Percentiles rank a stretch among this genome's conserved stretches.
Conservation (phyloP, 306 rosid genomes). For the Quercus mongolica region DNA sequence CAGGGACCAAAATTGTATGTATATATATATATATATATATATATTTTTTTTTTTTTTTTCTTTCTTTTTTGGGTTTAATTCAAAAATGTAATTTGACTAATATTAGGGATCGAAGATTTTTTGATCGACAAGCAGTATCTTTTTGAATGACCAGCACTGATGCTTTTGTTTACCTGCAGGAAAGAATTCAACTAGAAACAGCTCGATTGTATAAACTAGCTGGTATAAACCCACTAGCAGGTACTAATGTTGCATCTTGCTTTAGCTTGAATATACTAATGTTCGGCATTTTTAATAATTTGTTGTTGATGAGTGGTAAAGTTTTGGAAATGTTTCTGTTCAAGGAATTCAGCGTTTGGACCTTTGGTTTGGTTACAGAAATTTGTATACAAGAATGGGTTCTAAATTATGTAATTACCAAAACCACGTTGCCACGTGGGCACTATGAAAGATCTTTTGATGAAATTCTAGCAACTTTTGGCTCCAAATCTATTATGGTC, state of each 20-base stretch:
- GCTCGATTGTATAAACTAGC: conserved; percentile 91
- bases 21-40: neutral
- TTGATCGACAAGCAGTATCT: neutral
- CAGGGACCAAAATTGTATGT: no score
- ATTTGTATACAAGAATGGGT: neutral
- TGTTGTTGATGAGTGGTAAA: neutral
- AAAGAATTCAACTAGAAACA: conserved; percentile 88
- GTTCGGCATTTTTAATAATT: neutral
- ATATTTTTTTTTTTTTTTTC: neutral
- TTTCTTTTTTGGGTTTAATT: neutral
- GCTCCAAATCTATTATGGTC: neutral
- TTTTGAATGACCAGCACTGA: conserved; percentile 18
- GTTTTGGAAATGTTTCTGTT: neutral
- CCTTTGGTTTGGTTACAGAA: neutral
- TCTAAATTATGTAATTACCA: neutral
- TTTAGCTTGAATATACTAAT: neutral
- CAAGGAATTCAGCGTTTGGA: neutral
- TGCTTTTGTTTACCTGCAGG: conserved; percentile 52
- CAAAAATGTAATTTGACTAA: neutral
- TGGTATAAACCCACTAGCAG: conserved; percentile 93
- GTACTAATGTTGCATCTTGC: conserved; percentile 33
- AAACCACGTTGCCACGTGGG: neutral
- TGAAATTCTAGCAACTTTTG: neutral
- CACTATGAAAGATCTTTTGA: neutral
- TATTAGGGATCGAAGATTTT: neutral